Conservation (phyloP, 768 basidiomycete species). For the Trametes cingulata region DNA sequence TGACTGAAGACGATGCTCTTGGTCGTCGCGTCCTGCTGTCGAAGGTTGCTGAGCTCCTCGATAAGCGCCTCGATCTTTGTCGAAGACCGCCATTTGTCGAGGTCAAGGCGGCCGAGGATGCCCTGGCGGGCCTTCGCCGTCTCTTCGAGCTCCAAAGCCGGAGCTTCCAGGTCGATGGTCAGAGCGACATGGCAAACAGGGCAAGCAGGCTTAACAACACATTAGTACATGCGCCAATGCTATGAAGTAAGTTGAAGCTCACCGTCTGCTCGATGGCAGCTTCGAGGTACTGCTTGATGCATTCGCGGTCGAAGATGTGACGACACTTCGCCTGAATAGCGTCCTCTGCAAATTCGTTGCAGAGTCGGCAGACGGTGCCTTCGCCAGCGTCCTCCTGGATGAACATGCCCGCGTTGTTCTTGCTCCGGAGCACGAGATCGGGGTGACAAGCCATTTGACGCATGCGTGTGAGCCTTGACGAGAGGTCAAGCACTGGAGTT, state of each 20-base stretch:
- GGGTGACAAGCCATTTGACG: constrained; percentile 95
- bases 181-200: constrained; percentile 92
- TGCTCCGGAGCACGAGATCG: constrained; percentile 88
- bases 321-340: constrained; percentile 92
- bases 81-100: constrained; percentile 92
- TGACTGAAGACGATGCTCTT: constrained; percentile 98
- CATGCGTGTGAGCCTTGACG: constrained; percentile 84
- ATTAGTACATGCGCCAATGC: background rate
- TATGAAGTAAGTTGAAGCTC: too few species aligned
- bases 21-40: constrained; percentile 82
- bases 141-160: constrained; percentile 83
- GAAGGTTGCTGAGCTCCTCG: constrained; percentile 87
- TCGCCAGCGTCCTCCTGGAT: constrained; percentile 61
- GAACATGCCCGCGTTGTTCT: constrained; percentile 69
- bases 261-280: constrained; percentile 67
- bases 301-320: constrained; percentile 95
- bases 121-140: constrained; percentile 68
- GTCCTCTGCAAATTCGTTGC: constrained; percentile 96
- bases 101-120: constrained; percentile 86
- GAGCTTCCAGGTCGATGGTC: constrained; percentile 95
- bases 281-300: constrained; percentile 90
- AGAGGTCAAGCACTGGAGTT: background rate
- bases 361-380: constrained; percentile 89
- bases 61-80: constrained; percentile 96
- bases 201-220: constrained; percentile 69